A percentile compares a stretch with the other conserved stretches of the same genome.
These are phyloP conservation scores for Astrephomene gubernaculifera DNA, from an alignment of 139 green algal genomes.

Conservation along the genomic window DNA sequence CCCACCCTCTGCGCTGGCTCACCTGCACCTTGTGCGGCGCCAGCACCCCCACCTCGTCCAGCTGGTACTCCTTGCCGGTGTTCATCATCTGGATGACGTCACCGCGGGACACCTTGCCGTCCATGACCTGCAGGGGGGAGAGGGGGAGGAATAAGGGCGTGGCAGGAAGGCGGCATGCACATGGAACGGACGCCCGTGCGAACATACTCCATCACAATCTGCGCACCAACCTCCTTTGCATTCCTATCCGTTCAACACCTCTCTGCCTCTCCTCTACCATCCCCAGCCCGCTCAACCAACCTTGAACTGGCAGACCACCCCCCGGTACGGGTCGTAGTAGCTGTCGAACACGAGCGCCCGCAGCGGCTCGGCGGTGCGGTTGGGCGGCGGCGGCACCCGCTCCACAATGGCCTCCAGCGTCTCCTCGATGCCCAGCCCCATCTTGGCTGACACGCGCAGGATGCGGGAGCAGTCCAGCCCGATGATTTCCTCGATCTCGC, in stretches of 20 bases:
- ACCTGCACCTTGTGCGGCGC: slow-evolving; percentile 84
- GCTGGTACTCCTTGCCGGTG: slow-evolving; percentile 90
- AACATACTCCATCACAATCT: no score
- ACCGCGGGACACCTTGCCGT: slow-evolving; percentile 80
- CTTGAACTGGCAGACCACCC: slow-evolving; percentile 70
- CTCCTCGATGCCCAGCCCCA: slow-evolving; percentile 90
- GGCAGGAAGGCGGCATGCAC: no score
- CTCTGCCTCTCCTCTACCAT: no score
- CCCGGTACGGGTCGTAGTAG: slow-evolving; percentile 96
- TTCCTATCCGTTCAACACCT: no score
- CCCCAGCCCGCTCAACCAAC: no score
- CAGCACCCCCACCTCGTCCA: slow-evolving; percentile 95
- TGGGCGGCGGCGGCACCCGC: slow-evolving; percentile 81
- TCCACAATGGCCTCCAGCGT: slow-evolving; percentile 92
- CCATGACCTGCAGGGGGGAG: slow-evolving; percentile 69
- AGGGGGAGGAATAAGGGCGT: no score
- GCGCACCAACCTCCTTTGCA: no score
- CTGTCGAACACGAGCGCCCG: slow-evolving; percentile 97
- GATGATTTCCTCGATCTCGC: slow-evolving; percentile 97
- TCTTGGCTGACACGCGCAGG: slow-evolving; percentile 44
- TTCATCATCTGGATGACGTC: slow-evolving; percentile 94
- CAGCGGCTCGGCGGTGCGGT: slow-evolving; percentile 74
- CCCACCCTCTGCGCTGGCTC: no score
- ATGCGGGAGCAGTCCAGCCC: slow-evolving; percentile 91
- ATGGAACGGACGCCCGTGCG: no score